These are phyloP conservation scores for Ogataea nakhonphanomensis DNA, from an alignment of 805 yeast genomes.

Conservation along the genomic window DNA sequence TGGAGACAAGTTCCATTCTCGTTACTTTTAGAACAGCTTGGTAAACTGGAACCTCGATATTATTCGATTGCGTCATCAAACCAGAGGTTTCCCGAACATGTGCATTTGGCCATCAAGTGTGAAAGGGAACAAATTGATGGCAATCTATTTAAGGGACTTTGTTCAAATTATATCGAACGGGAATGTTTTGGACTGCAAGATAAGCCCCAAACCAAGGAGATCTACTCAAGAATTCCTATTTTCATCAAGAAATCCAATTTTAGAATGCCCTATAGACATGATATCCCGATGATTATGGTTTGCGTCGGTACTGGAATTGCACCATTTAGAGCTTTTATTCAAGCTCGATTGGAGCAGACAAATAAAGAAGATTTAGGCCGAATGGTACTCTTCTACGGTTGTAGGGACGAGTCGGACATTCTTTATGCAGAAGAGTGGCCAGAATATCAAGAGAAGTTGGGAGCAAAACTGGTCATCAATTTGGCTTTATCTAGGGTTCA, in stretches of 20 bases:
- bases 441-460: conserved; percentile 50
- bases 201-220: conserved; percentile 15
- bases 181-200: conserved; percentile 36
- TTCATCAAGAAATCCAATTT: conserved; percentile 87
- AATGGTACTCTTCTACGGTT: conserved; percentile 77
- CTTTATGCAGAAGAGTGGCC: conserved; percentile 84
- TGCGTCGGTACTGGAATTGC: conserved; percentile 98
- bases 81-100: conserved; percentile 55
- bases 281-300: conserved; percentile 79
- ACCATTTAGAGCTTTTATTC: conserved; percentile 88
- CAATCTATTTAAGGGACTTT: conserved; percentile 63
- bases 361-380: conserved; percentile 52
- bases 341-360: conserved; percentile 51
- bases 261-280: conserved; percentile 77
- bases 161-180: conserved; percentile 75
- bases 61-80: conserved; percentile 87
- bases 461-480: conserved; percentile 53
- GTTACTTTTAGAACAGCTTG: conserved; percentile 71
- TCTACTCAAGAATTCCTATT: conserved; percentile 55
- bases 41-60: conserved; percentile 82
- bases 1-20: conserved; percentile 80
- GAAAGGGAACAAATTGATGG: conserved; percentile 43
- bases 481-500: conserved; percentile 72
- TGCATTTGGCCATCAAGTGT: conserved; percentile 81
- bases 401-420: conserved; percentile 66